These are phyloP conservation scores for Eremochloa ophiuroides DNA, from an alignment of 176 grass and related monocot species.

Conservation along the genomic window DNA sequence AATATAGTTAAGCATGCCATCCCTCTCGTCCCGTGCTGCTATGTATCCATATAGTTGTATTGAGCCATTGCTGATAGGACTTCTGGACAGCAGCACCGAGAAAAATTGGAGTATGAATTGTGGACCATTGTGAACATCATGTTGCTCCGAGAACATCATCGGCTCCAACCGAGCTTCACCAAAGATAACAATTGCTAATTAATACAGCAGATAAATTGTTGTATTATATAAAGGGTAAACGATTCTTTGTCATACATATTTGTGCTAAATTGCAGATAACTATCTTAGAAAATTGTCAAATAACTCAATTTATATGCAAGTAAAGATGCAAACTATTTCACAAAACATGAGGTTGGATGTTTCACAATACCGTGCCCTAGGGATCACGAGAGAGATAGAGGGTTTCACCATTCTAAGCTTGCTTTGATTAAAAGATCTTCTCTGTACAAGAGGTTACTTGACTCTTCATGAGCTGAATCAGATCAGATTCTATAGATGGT, in stretches of 20 bases:
- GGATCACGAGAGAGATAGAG: background rate
- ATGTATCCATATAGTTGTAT: conserved; percentile 1
- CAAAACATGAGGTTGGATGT: background rate
- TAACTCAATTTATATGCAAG: background rate
- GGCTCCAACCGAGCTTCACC: conserved; percentile 3
- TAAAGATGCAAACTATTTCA: background rate
- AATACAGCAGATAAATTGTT: background rate
- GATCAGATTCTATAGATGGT: background rate
- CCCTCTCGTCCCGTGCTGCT: background rate
- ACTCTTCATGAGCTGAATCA: background rate
- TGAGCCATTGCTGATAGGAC: background rate
- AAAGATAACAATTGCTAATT: background rate
- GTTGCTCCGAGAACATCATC: background rate
- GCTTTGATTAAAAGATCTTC: background rate
- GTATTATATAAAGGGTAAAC: too few relatives aligned
- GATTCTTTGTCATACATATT: background rate
- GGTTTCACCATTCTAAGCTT: background rate
- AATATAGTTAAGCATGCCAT: conserved; percentile 1
- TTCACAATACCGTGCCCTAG: background rate
- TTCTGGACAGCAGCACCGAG: background rate
- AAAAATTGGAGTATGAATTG: background rate
- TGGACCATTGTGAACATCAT: background rate
- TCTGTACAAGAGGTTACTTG: background rate
- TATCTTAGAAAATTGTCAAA: background rate
- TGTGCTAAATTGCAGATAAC: background rate